A percentile compares a stretch with the other conserved stretches of the same genome.
phyloP scores from a whole-genome alignment of 495 filamentous ascomycete species.

The Friedmanniomyces simplex region DNA sequence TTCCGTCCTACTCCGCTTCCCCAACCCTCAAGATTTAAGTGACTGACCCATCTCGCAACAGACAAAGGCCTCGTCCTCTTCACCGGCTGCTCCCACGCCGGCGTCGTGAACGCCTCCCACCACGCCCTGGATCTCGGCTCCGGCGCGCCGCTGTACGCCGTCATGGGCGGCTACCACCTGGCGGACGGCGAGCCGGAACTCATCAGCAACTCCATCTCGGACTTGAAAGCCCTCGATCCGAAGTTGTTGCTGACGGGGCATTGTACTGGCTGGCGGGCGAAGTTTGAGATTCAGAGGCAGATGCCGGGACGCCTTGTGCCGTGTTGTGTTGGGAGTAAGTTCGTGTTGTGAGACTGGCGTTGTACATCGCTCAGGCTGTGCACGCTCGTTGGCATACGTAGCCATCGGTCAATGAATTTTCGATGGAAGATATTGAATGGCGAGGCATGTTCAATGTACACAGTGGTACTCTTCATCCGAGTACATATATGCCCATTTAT shows the following conservation, averaged over 20 bases:
- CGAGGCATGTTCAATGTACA: too few species aligned
- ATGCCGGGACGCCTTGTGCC: conserved; percentile 49
- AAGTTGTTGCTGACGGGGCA: conserved; percentile 49
- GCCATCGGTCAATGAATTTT: too few species aligned
- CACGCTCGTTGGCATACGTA: too few species aligned
- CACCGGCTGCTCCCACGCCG: conserved; percentile 53
- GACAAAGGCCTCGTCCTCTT: conserved; percentile 50
- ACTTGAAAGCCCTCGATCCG: conserved; percentile 44
- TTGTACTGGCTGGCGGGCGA: conserved; percentile 53
- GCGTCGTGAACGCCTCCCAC: conserved; percentile 46
- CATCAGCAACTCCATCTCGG: conserved; percentile 39
- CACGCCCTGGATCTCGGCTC: conserved; percentile 39
- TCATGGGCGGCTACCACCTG: conserved; percentile 53
- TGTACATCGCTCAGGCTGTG: too few species aligned
- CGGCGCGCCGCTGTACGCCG: conserved; percentile 41
- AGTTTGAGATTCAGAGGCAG: conserved; percentile 47
- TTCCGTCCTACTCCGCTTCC: background rate
- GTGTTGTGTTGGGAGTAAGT: conserved; percentile 45
- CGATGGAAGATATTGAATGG: too few species aligned
- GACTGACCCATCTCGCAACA: background rate
- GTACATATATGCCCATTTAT: too few species aligned
- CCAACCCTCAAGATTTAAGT: background rate
- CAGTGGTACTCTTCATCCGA: too few species aligned
- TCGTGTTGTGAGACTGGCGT: conserved; percentile 20
- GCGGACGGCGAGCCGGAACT: conserved; percentile 38